Evolutionary conservation across 1,284 basidiomycete species (phyloP).

Genomic region (Trichosporon coremiiforme): DNA sequence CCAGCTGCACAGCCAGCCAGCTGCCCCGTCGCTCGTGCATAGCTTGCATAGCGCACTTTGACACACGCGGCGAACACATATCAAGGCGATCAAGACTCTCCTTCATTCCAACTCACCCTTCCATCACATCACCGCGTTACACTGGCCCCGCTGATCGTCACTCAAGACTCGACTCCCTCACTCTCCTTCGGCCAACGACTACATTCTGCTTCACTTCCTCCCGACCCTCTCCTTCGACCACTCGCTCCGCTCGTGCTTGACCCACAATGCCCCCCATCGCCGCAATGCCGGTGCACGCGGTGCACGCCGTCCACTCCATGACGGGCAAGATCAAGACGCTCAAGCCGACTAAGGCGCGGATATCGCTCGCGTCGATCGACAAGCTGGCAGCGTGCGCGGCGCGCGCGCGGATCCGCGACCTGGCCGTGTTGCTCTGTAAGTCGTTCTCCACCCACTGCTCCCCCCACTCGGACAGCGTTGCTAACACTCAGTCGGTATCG

Average conservation of each 20-base stretch:
- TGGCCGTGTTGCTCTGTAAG: neutral
- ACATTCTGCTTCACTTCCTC: too few species aligned
- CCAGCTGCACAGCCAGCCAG: too few species aligned
- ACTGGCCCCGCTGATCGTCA: too few species aligned
- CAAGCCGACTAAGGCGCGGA: neutral
- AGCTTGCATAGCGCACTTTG: too few species aligned
- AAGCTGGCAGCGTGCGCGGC: neutral
- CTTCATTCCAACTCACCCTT: too few species aligned
- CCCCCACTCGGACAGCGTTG: neutral
- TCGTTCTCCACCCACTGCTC: neutral
- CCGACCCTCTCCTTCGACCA: too few species aligned
- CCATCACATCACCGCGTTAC: too few species aligned
- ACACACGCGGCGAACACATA: too few species aligned
- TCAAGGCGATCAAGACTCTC: too few species aligned
- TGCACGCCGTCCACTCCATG: neutral
- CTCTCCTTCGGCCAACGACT: neutral
- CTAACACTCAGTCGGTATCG: constrained; percentile 30
- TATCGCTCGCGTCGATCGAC: neutral
- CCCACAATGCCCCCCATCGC: neutral
- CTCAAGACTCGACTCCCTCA: neutral
- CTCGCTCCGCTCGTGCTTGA: neutral
- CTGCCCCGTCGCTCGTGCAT: too few species aligned
- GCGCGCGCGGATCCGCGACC: neutral
- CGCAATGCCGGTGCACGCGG: neutral
- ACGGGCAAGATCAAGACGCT: constrained; percentile 11